Conservation (phyloP, 1,139 yeast genomes). For the Hyphopichia khmerensis region DNA sequence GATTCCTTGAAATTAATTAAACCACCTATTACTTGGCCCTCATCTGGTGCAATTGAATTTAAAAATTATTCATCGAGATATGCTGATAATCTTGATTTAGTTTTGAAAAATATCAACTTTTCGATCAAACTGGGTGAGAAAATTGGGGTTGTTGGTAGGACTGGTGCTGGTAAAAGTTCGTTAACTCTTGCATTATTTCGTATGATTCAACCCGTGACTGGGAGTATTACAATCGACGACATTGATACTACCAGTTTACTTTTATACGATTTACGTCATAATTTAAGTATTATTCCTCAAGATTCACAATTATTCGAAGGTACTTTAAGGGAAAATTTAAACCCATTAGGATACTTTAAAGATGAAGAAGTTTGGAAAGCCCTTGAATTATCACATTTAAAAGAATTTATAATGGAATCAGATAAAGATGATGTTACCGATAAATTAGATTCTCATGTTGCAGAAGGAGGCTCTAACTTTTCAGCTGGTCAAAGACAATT, state of each 20-base stretch:
- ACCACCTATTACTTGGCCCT: slow-evolving; percentile 57
- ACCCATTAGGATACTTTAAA: slow-evolving; percentile 51
- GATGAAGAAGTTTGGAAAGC: slow-evolving; percentile 59
- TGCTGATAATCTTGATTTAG: slow-evolving; percentile 57
- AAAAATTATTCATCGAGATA: slow-evolving; percentile 64
- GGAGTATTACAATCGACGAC: slow-evolving; percentile 49
- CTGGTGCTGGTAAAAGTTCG: slow-evolving; percentile 85
- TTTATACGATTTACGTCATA: slow-evolving; percentile 51
- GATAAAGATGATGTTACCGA: slow-evolving; percentile 19
- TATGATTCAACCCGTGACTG: slow-evolving; percentile 62
- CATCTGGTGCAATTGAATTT: slow-evolving; percentile 54
- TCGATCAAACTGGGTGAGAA: slow-evolving; percentile 61
- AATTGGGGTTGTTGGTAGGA: slow-evolving; percentile 80
- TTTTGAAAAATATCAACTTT: slow-evolving; percentile 52
- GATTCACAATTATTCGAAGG: slow-evolving; percentile 70
- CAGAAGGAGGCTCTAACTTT: slow-evolving; percentile 71
- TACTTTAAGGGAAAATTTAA: slow-evolving; percentile 57
- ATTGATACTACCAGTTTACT: slow-evolving; percentile 47
- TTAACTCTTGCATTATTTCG: slow-evolving; percentile 72
- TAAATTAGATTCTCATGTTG: slow-evolving; percentile 44
- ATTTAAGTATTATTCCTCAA: slow-evolving; percentile 65
- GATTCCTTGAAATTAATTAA: slow-evolving; percentile 26
- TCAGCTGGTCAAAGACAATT: slow-evolving; percentile 80
- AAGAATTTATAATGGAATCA: slow-evolving; percentile 42
- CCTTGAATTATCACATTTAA: slow-evolving; percentile 52